Percentiles rank a stretch among this genome's conserved stretches.
These are phyloP conservation scores for Herpetospermum pedunculosum DNA, from an alignment of 306 rosid genomes.

Conservation along the genomic window DNA sequence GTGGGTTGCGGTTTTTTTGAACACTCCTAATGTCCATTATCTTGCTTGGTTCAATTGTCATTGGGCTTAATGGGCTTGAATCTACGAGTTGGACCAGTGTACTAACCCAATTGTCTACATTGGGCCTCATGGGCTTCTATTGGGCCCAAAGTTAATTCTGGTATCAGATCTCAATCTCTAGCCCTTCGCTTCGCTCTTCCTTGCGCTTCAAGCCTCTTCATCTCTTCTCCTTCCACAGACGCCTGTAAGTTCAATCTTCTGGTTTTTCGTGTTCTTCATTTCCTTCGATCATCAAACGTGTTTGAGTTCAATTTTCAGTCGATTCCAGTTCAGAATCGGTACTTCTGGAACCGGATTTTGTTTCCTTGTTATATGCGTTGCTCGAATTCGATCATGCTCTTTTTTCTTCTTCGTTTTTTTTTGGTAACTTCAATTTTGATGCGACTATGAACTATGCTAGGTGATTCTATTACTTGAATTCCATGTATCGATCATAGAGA, in stretches of 20 bases:
- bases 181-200: neutral
- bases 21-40: neutral
- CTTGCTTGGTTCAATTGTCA: neutral
- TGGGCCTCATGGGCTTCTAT: neutral
- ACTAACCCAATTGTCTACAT: neutral
- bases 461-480: neutral
- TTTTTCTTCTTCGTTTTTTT: neutral
- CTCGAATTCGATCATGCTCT: neutral
- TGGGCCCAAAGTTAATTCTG: neutral
- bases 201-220: neutral
- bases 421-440: neutral
- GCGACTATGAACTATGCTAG: neutral
- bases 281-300: neutral
- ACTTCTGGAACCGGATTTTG: neutral
- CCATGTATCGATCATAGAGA: neutral
- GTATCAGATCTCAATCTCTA: neutral
- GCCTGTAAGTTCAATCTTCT: neutral
- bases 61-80: neutral
- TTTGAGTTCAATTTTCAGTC: neutral
- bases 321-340: neutral
- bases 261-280: neutral
- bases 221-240: neutral
- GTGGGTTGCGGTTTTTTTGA: too few relatives aligned
- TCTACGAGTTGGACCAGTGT: neutral
- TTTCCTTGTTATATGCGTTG: neutral